These are phyloP conservation scores for Lineolata rhizophorae DNA, from an alignment of 495 filamentous ascomycete species.

Conservation along the genomic window DNA sequence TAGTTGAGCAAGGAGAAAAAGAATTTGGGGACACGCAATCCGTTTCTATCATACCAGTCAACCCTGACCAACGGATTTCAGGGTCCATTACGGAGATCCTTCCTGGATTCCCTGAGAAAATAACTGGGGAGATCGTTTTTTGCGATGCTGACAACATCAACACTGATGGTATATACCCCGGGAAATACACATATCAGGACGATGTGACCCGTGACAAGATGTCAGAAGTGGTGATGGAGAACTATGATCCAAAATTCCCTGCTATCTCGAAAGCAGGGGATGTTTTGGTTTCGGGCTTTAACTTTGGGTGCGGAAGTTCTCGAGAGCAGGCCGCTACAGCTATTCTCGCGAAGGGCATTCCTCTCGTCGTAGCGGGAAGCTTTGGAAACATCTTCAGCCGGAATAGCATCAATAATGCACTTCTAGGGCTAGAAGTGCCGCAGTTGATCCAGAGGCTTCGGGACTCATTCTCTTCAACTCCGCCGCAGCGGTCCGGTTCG, in stretches of 20 bases:
- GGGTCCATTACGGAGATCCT: slow-evolving; percentile 32
- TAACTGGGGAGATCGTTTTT: slow-evolving; percentile 47
- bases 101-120: slow-evolving; percentile 43
- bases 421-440: slow-evolving; percentile 70
- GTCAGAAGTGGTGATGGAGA: slow-evolving; percentile 78
- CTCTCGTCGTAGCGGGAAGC: slow-evolving; percentile 62
- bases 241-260: slow-evolving; percentile 61
- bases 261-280: slow-evolving; percentile 38
- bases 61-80: slow-evolving; percentile 1
- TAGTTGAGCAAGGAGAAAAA: slow-evolving; percentile 20
- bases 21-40: neutral
- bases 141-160: slow-evolving; percentile 55
- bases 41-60: slow-evolving; percentile 2
- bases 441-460: slow-evolving; percentile 46
- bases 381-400: slow-evolving; percentile 79
- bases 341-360: slow-evolving; percentile 67
- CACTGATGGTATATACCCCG: slow-evolving; percentile 73
- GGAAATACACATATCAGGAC: slow-evolving; percentile 81
- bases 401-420: slow-evolving; percentile 83
- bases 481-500: slow-evolving; percentile 3
- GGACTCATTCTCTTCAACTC: slow-evolving; percentile 27
- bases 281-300: slow-evolving; percentile 70
- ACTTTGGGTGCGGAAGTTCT: slow-evolving; percentile 70
- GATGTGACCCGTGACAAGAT: slow-evolving; percentile 52
- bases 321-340: slow-evolving; percentile 82